These are phyloP conservation scores for Chlorociboria aeruginascens DNA, from an alignment of 495 filamentous ascomycete species.

Conservation along the genomic window DNA sequence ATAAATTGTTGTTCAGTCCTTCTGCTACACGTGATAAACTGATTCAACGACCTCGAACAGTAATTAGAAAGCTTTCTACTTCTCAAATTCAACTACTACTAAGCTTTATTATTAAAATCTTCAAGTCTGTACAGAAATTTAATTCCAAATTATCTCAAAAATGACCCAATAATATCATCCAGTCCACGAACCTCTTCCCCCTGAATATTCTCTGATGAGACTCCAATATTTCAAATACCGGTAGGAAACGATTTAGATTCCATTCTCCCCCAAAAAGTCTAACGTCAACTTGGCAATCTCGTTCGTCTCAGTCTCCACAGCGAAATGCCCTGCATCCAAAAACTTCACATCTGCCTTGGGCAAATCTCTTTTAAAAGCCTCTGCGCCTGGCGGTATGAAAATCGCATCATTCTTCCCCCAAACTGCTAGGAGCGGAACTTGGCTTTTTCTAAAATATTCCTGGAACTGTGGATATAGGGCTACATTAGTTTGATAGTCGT, in stretches of 20 bases:
- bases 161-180: too few species aligned
- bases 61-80: too few species aligned
- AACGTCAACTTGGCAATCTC: slow-evolving; percentile 36
- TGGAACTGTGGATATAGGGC: slow-evolving; percentile 41
- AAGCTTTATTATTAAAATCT: too few species aligned
- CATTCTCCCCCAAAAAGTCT: slow-evolving; percentile 31
- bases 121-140: too few species aligned
- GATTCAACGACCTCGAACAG: too few species aligned
- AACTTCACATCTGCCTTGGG: slow-evolving; percentile 36
- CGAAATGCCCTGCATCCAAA: slow-evolving; percentile 52
- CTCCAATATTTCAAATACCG: too few species aligned
- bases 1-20: too few species aligned
- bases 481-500: slow-evolving; percentile 41
- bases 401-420: slow-evolving; percentile 53
- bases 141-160: too few species aligned
- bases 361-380: slow-evolving; percentile 47
- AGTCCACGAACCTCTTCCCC: too few species aligned
- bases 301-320: slow-evolving; percentile 40
- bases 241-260: background rate
- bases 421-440: slow-evolving; percentile 43
- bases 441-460: slow-evolving; percentile 38
- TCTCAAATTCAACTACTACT: too few species aligned
- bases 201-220: too few species aligned
- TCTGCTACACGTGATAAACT: too few species aligned
- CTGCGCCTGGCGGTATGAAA: slow-evolving; percentile 45